Conservation (phyloP, 1,284 basidiomycete species). For the Austroboletus rostrupii region DNA sequence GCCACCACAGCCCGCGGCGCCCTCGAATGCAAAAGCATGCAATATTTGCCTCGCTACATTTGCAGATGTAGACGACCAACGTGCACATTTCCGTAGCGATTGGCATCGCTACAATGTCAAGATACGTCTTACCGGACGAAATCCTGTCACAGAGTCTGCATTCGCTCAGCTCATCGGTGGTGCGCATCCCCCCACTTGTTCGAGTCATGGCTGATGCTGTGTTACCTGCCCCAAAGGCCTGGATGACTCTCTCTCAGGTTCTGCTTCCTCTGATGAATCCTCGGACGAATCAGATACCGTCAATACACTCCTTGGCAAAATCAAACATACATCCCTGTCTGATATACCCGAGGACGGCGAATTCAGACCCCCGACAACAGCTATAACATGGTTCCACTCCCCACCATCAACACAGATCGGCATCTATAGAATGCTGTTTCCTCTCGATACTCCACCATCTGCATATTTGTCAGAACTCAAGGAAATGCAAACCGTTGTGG, state of each 20-base stretch:
- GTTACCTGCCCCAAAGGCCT: constrained; percentile 46
- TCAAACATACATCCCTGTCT: constrained; percentile 46
- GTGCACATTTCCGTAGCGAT: constrained; percentile 88
- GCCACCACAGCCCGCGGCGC: constrained; percentile 20
- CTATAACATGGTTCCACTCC: constrained; percentile 88
- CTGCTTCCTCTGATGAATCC: constrained; percentile 63
- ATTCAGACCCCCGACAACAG: constrained; percentile 57
- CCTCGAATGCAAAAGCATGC: constrained; percentile 51
- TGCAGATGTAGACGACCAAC: constrained; percentile 75
- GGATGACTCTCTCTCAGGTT: constrained; percentile 87
- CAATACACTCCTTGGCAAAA: constrained; percentile 62
- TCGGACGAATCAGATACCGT: constrained; percentile 64
- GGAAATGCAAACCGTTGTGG: constrained; percentile 59
- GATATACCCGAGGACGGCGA: constrained; percentile 41
- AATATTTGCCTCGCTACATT: constrained; percentile 78
- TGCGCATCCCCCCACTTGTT: constrained; percentile 30
- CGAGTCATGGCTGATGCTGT: not conserved
- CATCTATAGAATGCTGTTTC: constrained; percentile 77
- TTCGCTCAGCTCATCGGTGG: constrained; percentile 81
- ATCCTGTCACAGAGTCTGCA: constrained; percentile 61
- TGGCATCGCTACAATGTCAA: constrained; percentile 99
- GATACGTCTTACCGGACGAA: constrained; percentile 60
- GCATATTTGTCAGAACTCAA: constrained; percentile 57
- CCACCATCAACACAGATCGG: constrained; percentile 83
- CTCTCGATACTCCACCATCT: constrained; percentile 39